A percentile compares a stretch with the other conserved stretches of the same genome.
phyloP scores from a whole-genome alignment of 306 rosid species.

The Quercus mongolica region DNA sequence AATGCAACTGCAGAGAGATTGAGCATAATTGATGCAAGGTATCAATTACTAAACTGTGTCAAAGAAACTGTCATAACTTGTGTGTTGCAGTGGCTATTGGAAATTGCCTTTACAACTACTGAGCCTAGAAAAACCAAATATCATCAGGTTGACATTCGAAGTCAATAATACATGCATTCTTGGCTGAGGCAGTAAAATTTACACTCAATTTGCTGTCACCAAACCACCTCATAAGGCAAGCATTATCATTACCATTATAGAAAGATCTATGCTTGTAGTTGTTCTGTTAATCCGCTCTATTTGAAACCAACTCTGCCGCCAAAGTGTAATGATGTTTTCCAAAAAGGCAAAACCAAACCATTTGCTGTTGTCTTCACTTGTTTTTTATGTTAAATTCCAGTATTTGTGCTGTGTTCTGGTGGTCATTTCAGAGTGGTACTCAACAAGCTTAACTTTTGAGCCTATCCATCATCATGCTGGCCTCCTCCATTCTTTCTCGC shows the following conservation, averaged over 20 bases:
- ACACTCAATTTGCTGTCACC: neutral
- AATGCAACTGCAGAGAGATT: neutral
- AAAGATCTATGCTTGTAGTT: neutral
- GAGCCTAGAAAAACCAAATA: neutral
- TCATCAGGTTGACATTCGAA: neutral
- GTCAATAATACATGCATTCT: neutral
- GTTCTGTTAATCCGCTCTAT: neutral
- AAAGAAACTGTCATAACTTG: neutral
- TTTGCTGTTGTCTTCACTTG: constrained; percentile 15
- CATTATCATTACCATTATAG: neutral
- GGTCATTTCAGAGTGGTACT: constrained; percentile 8
- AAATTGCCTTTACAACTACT: neutral
- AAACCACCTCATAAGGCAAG: neutral
- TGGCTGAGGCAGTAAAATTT: neutral
- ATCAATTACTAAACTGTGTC: neutral
- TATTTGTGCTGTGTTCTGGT: neutral
- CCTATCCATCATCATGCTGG: constrained; percentile 28
- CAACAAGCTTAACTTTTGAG: constrained; percentile 27
- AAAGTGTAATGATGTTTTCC: neutral
- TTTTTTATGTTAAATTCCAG: constrained; percentile 2
- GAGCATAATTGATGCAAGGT: too few species aligned
- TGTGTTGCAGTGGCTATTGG: neutral
- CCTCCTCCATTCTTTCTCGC: constrained; percentile 32
- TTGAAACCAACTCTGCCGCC: neutral
- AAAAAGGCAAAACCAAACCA: neutral